Evolutionary conservation across 2,329 filamentous ascomycete species (phyloP), one percentile per base, ranked within the genome.

Genomic region (Dothidotthia symphoricarpi): DNA sequence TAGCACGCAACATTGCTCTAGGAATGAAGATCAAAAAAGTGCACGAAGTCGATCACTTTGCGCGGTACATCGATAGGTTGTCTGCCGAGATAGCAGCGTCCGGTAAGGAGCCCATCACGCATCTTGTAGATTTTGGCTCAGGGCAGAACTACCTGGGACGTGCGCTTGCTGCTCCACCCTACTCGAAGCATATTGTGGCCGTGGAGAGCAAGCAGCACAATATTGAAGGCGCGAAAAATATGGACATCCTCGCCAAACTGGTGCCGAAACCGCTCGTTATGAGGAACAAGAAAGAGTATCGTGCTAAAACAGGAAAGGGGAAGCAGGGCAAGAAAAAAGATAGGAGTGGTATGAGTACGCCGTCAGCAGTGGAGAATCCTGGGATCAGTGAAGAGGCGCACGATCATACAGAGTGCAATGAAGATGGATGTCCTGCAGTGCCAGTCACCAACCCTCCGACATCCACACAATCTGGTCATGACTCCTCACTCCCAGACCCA

Each of bases 21-120:
- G 93, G 93, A 3, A 98, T 98, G 93, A 95, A 88, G 47, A 80
- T 85, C 13, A 98, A 98, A 66, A 98, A 98, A 68, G 77, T 88
- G 1, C 93, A 98, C 59, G 93, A 98, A 70, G 93, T 97, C 22
- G 79, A 82, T 43, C 82, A 93, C 59, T 96, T 97, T 59, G 86
- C 91, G n/a, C 78, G 79, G 47, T 97, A 91, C 56, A 80, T 97
- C 35, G 78, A 88, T 36, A 75, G 78, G 17, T 76, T 95, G 16
- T 75, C 78, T 3, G 61, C 71, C 2, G 70, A 78, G 1, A 76
- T 83, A 28, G 49, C 49, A 28, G 42, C 43, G 1, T 49, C 54
- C 3, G 45, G 51, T 9, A 60, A 37, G 53, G 67, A 39, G 7
- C 59, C 63, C 6, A 82, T 96, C 43, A 87, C 88, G 0, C 90